These are phyloP conservation scores for Crucihimalaya himalaica DNA, from an alignment of 345 rosid genomes.

Conservation along the genomic window DNA sequence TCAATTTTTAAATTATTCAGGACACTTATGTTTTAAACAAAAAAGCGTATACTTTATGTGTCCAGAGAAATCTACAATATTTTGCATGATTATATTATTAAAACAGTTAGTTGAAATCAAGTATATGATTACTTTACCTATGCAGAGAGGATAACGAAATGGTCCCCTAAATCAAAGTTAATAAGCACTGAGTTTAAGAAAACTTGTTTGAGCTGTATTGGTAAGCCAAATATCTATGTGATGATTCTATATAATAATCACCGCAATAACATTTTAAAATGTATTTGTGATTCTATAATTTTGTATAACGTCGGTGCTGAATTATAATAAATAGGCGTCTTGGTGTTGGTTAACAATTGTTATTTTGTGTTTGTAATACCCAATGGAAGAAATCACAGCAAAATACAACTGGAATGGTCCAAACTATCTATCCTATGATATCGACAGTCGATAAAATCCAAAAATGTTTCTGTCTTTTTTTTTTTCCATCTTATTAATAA, in stretches of 20 bases:
- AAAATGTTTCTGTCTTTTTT: background rate
- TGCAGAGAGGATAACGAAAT: slow-evolving; percentile 18
- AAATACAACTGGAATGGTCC: slow-evolving; percentile 37
- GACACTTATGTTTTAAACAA: background rate
- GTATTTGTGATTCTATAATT: slow-evolving; percentile 12
- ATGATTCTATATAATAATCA: slow-evolving; percentile 26
- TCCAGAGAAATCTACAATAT: no score
- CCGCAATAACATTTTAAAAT: slow-evolving; percentile 11
- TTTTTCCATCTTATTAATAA: background rate
- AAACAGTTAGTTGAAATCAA: background rate
- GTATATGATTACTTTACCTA: slow-evolving; percentile 1
- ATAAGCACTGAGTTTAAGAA: slow-evolving; percentile 31
- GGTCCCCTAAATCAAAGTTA: slow-evolving; percentile 26
- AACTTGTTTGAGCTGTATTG: slow-evolving; percentile 16
- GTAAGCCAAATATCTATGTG: slow-evolving; percentile 25
- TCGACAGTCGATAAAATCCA: slow-evolving; percentile 28
- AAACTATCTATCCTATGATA: slow-evolving; percentile 8
- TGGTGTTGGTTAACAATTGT: slow-evolving; percentile 34
- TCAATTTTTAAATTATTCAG: background rate
- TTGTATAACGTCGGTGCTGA: slow-evolving; percentile 37
- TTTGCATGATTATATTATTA: background rate
- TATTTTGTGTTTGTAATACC: slow-evolving; percentile 22
- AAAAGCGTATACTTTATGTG: no score
- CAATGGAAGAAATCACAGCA: slow-evolving; percentile 26
- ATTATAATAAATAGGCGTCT: slow-evolving; percentile 26